Base-by-base conservation (phyloP, 257 asterid genomes). In the Hygrophila difformis region DNA sequence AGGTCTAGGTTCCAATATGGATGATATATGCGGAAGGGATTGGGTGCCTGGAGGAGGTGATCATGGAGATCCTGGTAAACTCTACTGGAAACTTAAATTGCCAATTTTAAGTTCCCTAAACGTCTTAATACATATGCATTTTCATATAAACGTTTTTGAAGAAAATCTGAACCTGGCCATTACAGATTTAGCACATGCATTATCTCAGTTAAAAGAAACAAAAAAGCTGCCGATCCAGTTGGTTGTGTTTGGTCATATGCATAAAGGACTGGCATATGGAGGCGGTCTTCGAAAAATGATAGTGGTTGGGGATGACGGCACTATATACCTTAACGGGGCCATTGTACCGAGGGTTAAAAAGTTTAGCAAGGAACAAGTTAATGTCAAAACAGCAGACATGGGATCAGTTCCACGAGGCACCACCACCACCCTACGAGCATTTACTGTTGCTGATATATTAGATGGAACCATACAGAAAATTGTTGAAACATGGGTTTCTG, bases 201-300 rank as follows among this genome's bases (percentile, higher is more conserved):
- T 84, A 59, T 62, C 85, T 61, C 70, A 72, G 19, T 39, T 88
- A 42, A 84, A 82, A 67, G 77, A 67, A 62, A 67, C 64, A 44
- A 62, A 77, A 28, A 51, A 70, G 41, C 26, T 65, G 56, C 44
- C 75, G 1, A 64, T 79, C 66, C 77, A 82, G 35, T 48, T 88
- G 74, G 96, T 88, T n/a, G 94, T 82, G 65, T 88, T 84, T 57
- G 97, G 97, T 38, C 97, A 88, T 87, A 85, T 85, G 96, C 94
- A 88, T 49, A 85, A 88, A 59, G 62, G 52, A 48, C 79, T 88
- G 49, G 85, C 84, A 35, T 48, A 45, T 71, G 81, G 94, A 54
- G 65, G 59, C 18, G 96, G 81, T 55, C 60, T 58, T 58, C 84
- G 94, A 21, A 81, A 81, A 66, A 88, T 88, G 97, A 44, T 88